Conservation (phyloP, 2,329 filamentous ascomycete genomes). For the Clonostachys rhizophaga region DNA sequence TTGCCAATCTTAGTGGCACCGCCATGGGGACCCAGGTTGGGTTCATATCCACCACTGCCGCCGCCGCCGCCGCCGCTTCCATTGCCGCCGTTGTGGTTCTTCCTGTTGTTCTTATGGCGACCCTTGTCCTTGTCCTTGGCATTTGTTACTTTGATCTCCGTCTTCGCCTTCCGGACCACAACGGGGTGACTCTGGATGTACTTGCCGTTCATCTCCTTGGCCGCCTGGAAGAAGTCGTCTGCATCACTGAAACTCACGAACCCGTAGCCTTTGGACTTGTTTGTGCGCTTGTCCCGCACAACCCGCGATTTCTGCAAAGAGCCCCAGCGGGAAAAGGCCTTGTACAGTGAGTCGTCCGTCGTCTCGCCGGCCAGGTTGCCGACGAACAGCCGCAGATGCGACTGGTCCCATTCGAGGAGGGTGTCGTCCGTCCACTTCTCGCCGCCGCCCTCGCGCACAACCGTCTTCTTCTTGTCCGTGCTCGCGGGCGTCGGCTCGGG, state of each 20-base stretch:
- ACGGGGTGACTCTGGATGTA: constrained; percentile 98
- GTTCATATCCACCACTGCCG: constrained; percentile 36
- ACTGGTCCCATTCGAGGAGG: constrained; percentile 92
- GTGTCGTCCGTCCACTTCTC: constrained; percentile 88
- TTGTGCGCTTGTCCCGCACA: constrained; percentile 90
- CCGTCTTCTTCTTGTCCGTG: constrained; percentile 71
- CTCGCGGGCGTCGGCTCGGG: constrained; percentile 24
- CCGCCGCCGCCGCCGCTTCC: constrained; percentile 17
- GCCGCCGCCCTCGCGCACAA: constrained; percentile 82
- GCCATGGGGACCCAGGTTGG: constrained; percentile 34
- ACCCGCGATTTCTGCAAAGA: constrained; percentile 92
- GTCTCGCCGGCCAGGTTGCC: constrained; percentile 97
- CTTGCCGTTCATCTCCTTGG: constrained; percentile 97
- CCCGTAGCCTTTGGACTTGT: constrained; percentile 92
- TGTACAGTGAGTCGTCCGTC: constrained; percentile 90
- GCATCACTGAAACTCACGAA: constrained; percentile 95
- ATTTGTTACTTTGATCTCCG: constrained; percentile 79
- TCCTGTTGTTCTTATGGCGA: constrained; percentile 28
- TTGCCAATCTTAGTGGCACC: constrained; percentile 59
- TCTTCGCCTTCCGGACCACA: constrained; percentile 79
- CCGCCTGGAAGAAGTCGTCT: constrained; percentile 94
- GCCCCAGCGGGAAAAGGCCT: constrained; percentile 85
- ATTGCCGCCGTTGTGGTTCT: constrained; percentile 25
- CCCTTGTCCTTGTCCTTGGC: constrained; percentile 53
- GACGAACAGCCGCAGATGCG: constrained; percentile 91